phyloP scores from a whole-genome alignment of 2,329 filamentous ascomycete genomes.

The Fusarium sp. region DNA sequence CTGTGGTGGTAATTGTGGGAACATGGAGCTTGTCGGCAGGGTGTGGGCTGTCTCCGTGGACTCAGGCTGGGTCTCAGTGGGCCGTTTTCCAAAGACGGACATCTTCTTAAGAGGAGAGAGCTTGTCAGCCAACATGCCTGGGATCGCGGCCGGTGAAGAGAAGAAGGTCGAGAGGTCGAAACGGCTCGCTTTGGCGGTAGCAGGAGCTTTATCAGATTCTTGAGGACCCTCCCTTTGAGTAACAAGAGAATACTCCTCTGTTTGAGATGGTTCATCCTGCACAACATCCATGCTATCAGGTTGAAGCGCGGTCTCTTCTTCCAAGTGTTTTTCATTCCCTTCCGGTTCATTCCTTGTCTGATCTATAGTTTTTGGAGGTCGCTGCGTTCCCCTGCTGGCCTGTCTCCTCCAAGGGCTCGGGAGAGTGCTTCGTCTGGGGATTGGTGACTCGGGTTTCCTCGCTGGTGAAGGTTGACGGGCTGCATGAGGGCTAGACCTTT shows the following conservation, averaged over 20 bases:
- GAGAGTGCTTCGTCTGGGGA: constrained; percentile 38
- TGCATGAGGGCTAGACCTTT: constrained; percentile 54
- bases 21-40: constrained; percentile 52
- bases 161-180: constrained; percentile 66
- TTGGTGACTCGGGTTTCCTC: constrained; percentile 33
- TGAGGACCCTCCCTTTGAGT: constrained; percentile 40
- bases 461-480: constrained; percentile 44
- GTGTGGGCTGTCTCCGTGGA: constrained; percentile 30
- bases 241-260: constrained; percentile 58
- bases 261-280: constrained; percentile 31
- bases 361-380: not conserved
- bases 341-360: not conserved
- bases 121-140: constrained; percentile 47
- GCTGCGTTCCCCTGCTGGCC: constrained; percentile 34
- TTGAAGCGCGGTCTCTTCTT: constrained; percentile 9
- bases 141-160: constrained; percentile 61
- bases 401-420: constrained; percentile 54
- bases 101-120: constrained; percentile 41
- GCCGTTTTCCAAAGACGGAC: constrained; percentile 19
- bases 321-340: not conserved
- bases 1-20: constrained; percentile 48
- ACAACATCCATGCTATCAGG: constrained; percentile 22
- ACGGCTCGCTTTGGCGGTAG: constrained; percentile 45
- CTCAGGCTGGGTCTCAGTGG: constrained; percentile 32
- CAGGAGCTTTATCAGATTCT: constrained; percentile 24